These are phyloP conservation scores for Colletotrichum lupini DNA, from an alignment of 2,329 filamentous ascomycete genomes.

Conservation along the genomic window DNA sequence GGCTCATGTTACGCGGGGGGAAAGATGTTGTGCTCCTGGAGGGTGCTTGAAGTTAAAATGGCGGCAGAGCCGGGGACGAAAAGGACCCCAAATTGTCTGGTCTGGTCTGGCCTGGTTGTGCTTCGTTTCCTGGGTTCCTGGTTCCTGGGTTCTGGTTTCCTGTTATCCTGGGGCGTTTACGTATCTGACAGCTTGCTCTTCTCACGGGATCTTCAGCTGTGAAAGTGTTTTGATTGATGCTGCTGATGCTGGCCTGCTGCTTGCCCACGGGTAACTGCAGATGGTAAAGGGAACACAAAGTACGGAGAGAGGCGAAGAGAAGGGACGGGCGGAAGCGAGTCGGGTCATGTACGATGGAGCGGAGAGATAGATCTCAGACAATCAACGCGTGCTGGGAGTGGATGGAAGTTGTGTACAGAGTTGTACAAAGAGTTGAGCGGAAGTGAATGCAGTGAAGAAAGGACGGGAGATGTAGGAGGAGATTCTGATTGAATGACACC, in stretches of 20 bases:
- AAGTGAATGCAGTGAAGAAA: constrained; percentile 1
- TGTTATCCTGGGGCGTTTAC: neutral
- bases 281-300: constrained; percentile 8
- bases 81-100: neutral
- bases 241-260: neutral
- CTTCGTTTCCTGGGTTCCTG: neutral
- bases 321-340: constrained; percentile 14
- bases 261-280: constrained; percentile 13
- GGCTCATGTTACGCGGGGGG: constrained; percentile 23
- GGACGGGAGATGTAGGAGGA: constrained; percentile 11
- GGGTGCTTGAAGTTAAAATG: neutral
- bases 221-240: neutral
- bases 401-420: neutral
- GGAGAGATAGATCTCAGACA: constrained; percentile 27
- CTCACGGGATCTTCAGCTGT: neutral
- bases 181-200: neutral
- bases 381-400: neutral
- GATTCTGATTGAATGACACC: constrained; percentile 3
- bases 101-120: neutral
- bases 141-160: neutral
- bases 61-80: neutral
- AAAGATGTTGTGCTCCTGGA: neutral
- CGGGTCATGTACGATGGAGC: constrained; percentile 23
- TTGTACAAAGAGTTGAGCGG: neutral
- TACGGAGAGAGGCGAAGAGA: neutral